Evolutionary conservation across 768 basidiomycete genomes (phyloP), one percentile per base, ranked within the genome.

Genomic region (Cantharellus anzutake): DNA sequence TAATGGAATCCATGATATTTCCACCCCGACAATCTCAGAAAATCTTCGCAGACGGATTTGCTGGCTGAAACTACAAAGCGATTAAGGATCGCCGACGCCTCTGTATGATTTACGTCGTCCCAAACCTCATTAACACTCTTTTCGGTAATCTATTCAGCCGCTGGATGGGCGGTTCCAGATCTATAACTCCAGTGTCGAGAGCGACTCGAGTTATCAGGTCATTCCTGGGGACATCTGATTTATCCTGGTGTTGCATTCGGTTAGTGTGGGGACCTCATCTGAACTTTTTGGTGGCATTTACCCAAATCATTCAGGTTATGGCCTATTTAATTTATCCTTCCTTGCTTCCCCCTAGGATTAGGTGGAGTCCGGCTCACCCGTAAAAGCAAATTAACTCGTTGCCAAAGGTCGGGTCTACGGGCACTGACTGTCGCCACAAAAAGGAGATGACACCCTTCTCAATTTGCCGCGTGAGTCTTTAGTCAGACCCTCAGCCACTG

Each of bases 311-410:
- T 42, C 59, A 73, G 76, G 78, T 0, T 81, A 73, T 65, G 84
- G 85, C 0, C 66, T 89, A 35, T 89, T 89, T 71, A 88, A 88
- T 66, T 75, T 89, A 53, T 87, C 5, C 80, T 89, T 86, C 84
- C 2, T 68, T 89, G 16, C 70, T 89, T 11, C 87, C 86, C 16
- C 80, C 80, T 62, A 80, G 77, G 65, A 71, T 82, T 59, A 80
- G 83, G 83, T 84, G 20, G 58, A 20, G 3, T 35, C 52, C 14
- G 11, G 7, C 14, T 37, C 29, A 11, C 44, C 11, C 29, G 11
- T 29, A 48, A 37, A 55, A 11, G 7, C 35, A 7, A 55, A 7
- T 37, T n/a, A n/a, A n/a, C n/a, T n/a, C n/a, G n/a, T n/a, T n/a
- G n/a, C n/a, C n/a, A 29, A 29, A 75, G 75, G 59, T 71, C 84